A percentile compares a stretch with the other conserved stretches of the same genome.
Conservation (phyloP, 2,329 filamentous ascomycete genomes). For the Helotiales sp. region DNA sequence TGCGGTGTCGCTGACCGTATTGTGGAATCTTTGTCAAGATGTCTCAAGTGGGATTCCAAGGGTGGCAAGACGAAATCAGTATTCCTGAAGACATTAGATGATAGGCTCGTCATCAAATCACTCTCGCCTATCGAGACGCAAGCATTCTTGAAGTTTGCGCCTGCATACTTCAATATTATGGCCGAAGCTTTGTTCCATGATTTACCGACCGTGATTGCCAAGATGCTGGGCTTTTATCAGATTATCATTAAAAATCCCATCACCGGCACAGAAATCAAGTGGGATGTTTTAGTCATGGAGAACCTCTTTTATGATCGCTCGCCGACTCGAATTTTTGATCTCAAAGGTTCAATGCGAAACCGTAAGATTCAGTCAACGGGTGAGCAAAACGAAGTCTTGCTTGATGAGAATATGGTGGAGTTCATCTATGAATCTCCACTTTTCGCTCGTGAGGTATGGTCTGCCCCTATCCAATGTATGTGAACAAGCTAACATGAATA, state of each 20-base stretch:
- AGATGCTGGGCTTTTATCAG: constrained; percentile 99
- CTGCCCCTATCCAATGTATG: not conserved
- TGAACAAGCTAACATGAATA: not conserved
- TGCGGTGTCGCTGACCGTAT: constrained; percentile 93
- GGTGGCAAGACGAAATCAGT: constrained; percentile 97
- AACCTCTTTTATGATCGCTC: constrained; percentile 96
- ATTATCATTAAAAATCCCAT: constrained; percentile 93
- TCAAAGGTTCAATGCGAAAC: constrained; percentile 98
- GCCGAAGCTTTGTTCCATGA: constrained; percentile 94
- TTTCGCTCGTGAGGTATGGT: constrained; percentile 73
- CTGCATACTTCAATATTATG: constrained; percentile 97
- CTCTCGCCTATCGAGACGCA: constrained; percentile 88
- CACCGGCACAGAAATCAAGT: constrained; percentile 90
- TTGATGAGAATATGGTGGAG: constrained; percentile 99
- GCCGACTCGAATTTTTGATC: constrained; percentile 87
- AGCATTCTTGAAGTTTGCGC: constrained; percentile 92
- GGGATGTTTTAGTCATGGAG: constrained; percentile 93
- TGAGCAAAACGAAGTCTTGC: constrained; percentile 90
- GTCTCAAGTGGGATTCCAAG: constrained; percentile 96
- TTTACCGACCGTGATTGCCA: constrained; percentile 93
- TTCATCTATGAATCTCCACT: constrained; percentile 97
- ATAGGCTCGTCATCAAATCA: constrained; percentile 79
- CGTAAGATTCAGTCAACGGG: constrained; percentile 95
- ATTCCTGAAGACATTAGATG: constrained; percentile 94
- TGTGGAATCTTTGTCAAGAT: constrained; percentile 90